Evolutionary conservation across 2,329 filamentous ascomycete genomes (phyloP).

Genomic region (Didymella exigua): DNA sequence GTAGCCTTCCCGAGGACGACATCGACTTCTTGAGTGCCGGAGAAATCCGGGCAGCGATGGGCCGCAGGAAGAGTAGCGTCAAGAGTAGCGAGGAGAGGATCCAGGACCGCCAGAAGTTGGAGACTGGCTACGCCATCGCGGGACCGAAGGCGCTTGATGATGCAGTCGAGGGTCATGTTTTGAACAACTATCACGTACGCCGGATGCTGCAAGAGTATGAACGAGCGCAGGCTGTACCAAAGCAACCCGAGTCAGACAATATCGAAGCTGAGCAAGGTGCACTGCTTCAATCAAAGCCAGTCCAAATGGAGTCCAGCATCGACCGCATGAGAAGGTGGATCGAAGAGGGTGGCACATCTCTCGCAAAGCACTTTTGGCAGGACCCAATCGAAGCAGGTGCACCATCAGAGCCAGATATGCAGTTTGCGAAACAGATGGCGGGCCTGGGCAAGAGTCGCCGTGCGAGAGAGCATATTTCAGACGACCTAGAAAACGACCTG

Average conservation of each 20-base stretch:
- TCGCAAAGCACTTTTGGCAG: constrained; percentile 41
- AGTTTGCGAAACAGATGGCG: constrained; percentile 27
- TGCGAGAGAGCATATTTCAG: constrained; percentile 30
- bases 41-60: constrained; percentile 52
- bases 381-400: constrained; percentile 37
- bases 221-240: constrained; percentile 6
- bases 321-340: constrained; percentile 41
- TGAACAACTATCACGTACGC: constrained; percentile 40
- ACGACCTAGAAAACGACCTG: constrained; percentile 35
- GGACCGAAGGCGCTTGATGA: constrained; percentile 26
- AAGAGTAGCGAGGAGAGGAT: constrained; percentile 19
- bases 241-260: not conserved
- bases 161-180: constrained; percentile 30
- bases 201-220: constrained; percentile 31
- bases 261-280: not conserved
- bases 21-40: constrained; percentile 51
- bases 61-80: constrained; percentile 25
- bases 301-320: constrained; percentile 31
- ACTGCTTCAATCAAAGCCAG: not conserved
- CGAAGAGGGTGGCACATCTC: constrained; percentile 30
- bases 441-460: constrained; percentile 30
- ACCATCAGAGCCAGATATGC: constrained; percentile 26
- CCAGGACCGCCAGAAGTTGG: constrained; percentile 31
- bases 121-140: constrained; percentile 31
- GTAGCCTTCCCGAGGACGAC: constrained; percentile 46